Conservation (phyloP, 495 filamentous ascomycete genomes). For the Annulohypoxylon maeteangense region DNA sequence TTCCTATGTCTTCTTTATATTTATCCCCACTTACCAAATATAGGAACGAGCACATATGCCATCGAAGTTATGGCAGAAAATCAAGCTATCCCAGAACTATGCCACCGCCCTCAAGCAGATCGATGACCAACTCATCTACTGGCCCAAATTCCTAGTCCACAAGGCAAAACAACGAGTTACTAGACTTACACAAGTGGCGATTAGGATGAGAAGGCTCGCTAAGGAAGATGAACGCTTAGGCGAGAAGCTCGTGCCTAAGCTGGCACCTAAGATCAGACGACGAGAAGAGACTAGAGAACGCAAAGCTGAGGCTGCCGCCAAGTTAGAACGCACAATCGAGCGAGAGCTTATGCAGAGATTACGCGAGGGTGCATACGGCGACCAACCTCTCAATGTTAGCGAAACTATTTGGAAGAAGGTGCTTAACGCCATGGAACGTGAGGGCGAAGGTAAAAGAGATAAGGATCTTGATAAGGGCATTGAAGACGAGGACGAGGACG, state of each 20-base stretch:
- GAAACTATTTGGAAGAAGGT: conserved; percentile 98
- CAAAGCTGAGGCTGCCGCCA: conserved; percentile 92
- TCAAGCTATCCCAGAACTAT: conserved; percentile 91
- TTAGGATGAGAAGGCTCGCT: conserved; percentile 83
- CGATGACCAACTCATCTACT: conserved; percentile 90
- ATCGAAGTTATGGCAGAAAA: conserved; percentile 92
- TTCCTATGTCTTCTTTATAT: not conserved
- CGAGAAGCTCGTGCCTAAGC: conserved; percentile 85
- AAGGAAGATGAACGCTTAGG: conserved; percentile 92
- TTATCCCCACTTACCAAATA: not conserved
- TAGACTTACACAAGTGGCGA: conserved; percentile 89
- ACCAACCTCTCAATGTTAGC: conserved; percentile 92
- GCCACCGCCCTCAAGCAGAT: conserved; percentile 86
- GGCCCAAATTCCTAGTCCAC: conserved; percentile 94
- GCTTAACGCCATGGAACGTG: conserved; percentile 84
- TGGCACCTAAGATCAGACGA: conserved; percentile 91
- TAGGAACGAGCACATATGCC: conserved; percentile 87
- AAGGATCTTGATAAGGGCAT: conserved; percentile 86
- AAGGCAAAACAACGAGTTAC: conserved; percentile 97
- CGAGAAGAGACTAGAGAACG: conserved; percentile 91
- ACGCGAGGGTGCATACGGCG: conserved; percentile 92
- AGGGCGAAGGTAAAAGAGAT: conserved; percentile 85
- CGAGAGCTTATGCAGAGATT: conserved; percentile 92
- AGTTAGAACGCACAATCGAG: conserved; percentile 96
- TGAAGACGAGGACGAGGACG: conserved; percentile 82